Conservation (phyloP, 2,329 filamentous ascomycete genomes). For the Ophiocordyceps polyrhachis-furcata region DNA sequence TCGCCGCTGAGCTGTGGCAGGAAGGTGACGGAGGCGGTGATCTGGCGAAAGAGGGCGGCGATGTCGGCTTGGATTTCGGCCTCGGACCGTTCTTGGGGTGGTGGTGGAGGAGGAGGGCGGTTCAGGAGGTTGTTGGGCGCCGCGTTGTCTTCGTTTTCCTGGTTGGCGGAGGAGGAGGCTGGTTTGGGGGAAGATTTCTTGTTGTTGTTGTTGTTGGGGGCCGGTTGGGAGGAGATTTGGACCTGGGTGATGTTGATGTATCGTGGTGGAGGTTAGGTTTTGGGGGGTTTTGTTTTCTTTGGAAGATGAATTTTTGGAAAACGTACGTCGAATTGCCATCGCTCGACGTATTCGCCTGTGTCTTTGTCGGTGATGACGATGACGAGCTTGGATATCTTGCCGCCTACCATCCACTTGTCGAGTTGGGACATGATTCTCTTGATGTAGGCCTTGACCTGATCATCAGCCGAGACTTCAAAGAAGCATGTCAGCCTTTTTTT, state of each 20-base stretch:
- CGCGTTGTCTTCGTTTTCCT: conserved; percentile 38
- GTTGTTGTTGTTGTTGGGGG: conserved; percentile 7
- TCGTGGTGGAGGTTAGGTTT: no score
- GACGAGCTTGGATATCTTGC: conserved; percentile 93
- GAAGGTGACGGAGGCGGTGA: conserved; percentile 94
- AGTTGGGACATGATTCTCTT: conserved; percentile 98
- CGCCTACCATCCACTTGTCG: conserved; percentile 91
- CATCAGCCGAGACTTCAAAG: conserved; percentile 63
- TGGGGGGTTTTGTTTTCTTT: no score
- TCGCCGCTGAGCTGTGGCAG: conserved; percentile 74
- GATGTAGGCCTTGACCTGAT: conserved; percentile 98
- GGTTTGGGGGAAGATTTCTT: conserved; percentile 22
- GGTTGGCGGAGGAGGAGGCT: conserved; percentile 14
- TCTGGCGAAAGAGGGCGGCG: conserved; percentile 90
- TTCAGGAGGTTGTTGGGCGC: conserved; percentile 7
- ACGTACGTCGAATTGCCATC: conserved; percentile 90
- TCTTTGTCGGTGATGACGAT: conserved; percentile 96
- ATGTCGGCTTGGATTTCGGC: conserved; percentile 90
- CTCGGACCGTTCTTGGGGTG: conserved; percentile 60
- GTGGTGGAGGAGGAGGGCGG: neutral
- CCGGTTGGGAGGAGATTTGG: conserved; percentile 8
- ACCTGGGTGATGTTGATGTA: no score
- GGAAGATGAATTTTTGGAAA: no score
- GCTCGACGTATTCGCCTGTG: conserved; percentile 85
- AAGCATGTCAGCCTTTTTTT: neutral